Percentiles rank a stretch among this genome's conserved stretches.
These are phyloP conservation scores for Coemansia sp. DNA, from an alignment of 192 early-diverging fungal species.

Conservation along the genomic window DNA sequence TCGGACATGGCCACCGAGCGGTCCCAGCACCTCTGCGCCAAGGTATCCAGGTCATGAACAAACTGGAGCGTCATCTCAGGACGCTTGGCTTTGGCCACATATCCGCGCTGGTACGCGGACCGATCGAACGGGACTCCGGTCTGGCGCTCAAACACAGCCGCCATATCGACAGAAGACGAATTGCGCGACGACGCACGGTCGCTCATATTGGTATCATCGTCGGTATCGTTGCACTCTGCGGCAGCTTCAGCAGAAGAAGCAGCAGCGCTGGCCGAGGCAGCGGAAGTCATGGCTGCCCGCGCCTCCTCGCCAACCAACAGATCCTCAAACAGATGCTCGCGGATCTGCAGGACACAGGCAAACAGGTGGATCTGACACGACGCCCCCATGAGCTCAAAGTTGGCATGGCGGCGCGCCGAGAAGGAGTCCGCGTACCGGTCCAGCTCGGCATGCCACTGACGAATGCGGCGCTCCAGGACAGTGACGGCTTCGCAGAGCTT, in stretches of 20 bases:
- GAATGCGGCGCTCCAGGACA: conserved; percentile 35
- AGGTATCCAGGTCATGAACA: conserved; percentile 28
- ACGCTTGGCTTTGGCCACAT: conserved; percentile 34
- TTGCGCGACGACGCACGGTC: conserved; percentile 12
- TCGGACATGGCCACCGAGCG: conserved; percentile 33
- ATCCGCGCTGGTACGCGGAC: conserved; percentile 34
- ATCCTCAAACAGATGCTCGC: conserved; percentile 51
- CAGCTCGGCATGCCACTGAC: conserved; percentile 47
- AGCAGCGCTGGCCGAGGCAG: neutral
- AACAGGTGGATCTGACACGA: conserved; percentile 47
- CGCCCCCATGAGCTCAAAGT: conserved; percentile 48
- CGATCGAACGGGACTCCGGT: conserved; percentile 24
- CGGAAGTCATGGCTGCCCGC: neutral
- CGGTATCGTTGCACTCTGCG: conserved; percentile 1
- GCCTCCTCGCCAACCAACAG: conserved; percentile 17
- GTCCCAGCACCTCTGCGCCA: conserved; percentile 42
- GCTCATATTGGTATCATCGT: neutral
- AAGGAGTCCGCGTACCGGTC: conserved; percentile 44
- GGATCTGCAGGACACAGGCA: conserved; percentile 48
- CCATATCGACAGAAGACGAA: conserved; percentile 23
- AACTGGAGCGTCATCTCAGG: conserved; percentile 27
- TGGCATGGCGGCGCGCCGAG: conserved; percentile 50
- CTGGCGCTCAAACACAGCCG: conserved; percentile 28
- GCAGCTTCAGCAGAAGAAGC: neutral
- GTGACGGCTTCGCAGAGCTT: conserved; percentile 23